These are phyloP conservation scores for Syncephalastrum sp. DNA, from an alignment of 371 early-diverging fungal species.

Conservation along the genomic window DNA sequence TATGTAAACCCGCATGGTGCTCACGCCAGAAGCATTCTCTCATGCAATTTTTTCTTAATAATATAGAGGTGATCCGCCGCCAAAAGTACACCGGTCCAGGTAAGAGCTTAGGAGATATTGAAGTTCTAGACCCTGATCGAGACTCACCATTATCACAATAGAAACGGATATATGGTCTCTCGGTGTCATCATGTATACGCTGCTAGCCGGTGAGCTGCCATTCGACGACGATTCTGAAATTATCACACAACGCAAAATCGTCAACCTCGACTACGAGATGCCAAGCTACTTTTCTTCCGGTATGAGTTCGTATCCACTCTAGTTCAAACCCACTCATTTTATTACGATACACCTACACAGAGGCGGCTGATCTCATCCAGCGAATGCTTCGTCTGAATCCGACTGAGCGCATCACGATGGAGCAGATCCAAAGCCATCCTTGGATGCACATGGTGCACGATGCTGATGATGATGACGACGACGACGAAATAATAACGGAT, in stretches of 20 bases:
- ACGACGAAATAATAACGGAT: slow-evolving; percentile 30
- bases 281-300: slow-evolving; percentile 61
- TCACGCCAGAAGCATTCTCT: too few relatives aligned
- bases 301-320: slow-evolving; percentile 9
- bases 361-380: slow-evolving; percentile 43
- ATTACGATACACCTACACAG: slow-evolving; percentile 10
- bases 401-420: slow-evolving; percentile 58
- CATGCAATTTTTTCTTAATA: slow-evolving; percentile 1
- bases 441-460: slow-evolving; percentile 51
- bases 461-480: slow-evolving; percentile 17
- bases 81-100: slow-evolving; percentile 77
- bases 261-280: slow-evolving; percentile 68
- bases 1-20: slow-evolving; percentile 3
- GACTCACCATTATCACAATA: slow-evolving; percentile 11
- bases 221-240: slow-evolving; percentile 81
- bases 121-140: neutral
- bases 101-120: slow-evolving; percentile 17
- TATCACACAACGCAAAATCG: slow-evolving; percentile 68
- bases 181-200: slow-evolving; percentile 78
- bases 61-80: slow-evolving; percentile 64
- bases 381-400: slow-evolving; percentile 66
- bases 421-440: slow-evolving; percentile 63
- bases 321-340: neutral
- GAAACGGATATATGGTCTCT: slow-evolving; percentile 87
- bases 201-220: slow-evolving; percentile 75